phyloP scores from a whole-genome alignment of 129 eudicot genomes.

The Rutidosis leptorrhynchoides region DNA sequence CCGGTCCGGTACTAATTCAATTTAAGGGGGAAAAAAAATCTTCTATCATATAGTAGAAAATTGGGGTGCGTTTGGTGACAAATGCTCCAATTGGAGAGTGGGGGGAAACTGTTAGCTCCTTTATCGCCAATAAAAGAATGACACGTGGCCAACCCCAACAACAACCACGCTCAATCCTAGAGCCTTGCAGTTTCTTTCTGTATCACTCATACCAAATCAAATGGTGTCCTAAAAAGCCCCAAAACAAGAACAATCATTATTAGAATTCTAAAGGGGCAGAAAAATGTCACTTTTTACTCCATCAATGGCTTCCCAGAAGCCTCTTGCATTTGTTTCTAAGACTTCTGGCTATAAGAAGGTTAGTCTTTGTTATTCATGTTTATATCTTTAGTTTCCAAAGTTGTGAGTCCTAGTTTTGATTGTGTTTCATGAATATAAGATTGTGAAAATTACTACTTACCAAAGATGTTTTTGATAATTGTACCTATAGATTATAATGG shows the following conservation, averaged over 20 bases:
- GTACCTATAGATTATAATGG: background rate
- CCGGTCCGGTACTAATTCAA: too few species aligned
- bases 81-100: background rate
- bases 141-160: slow-evolving; percentile 43
- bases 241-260: slow-evolving; percentile 19
- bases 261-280: slow-evolving; percentile 3
- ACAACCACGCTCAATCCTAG: slow-evolving; percentile 35
- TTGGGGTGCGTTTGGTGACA: slow-evolving; percentile 14
- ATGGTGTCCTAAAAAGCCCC: slow-evolving; percentile 5
- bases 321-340: slow-evolving; percentile 46
- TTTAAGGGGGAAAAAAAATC: too few species aligned
- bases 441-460: background rate
- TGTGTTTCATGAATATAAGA: background rate
- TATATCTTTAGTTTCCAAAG: too few species aligned
- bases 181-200: slow-evolving; percentile 31
- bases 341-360: slow-evolving; percentile 52
- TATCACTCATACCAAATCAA: slow-evolving; percentile 37
- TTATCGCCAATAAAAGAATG: slow-evolving; percentile 37
- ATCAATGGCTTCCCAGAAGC: slow-evolving; percentile 67
- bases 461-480: background rate
- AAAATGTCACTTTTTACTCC: slow-evolving; percentile 45
- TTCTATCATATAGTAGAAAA: too few species aligned
- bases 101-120: background rate
- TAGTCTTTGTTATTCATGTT: slow-evolving; percentile 2
- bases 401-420: too few species aligned